Conservation (phyloP, 2,329 filamentous ascomycete species). For the Trichoderma citrinoviride region DNA sequence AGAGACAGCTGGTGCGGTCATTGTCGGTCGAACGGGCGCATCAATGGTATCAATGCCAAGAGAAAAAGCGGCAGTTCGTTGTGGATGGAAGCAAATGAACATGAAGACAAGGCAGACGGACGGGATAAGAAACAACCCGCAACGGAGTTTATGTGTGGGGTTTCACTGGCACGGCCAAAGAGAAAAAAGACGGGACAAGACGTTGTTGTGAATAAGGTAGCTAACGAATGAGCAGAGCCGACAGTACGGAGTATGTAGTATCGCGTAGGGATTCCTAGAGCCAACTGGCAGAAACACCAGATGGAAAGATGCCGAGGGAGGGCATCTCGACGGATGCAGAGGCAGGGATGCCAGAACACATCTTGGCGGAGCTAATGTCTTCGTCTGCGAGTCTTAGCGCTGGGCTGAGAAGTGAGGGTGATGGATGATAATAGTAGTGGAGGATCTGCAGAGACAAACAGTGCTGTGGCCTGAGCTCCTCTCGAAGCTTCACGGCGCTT, state of each 20-base stretch:
- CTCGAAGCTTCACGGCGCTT: neutral
- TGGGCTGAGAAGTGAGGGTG: neutral
- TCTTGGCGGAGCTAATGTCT: constrained; percentile 10
- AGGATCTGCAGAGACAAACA: constrained; percentile 1
- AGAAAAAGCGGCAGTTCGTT: constrained; percentile 12
- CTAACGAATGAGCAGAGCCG: neutral
- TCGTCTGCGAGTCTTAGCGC: constrained; percentile 6
- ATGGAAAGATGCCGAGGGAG: constrained; percentile 12
- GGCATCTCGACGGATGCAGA: neutral
- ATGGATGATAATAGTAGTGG: neutral
- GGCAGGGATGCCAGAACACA: neutral
- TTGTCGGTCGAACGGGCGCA: neutral
- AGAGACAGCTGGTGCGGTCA: neutral
- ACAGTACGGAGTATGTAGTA: too few species aligned
- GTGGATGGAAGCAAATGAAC: constrained; percentile 15
- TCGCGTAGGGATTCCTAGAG: neutral
- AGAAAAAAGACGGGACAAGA: neutral
- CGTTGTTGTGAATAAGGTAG: neutral
- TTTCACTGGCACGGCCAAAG: neutral
- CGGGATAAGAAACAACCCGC: neutral
- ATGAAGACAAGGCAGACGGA: neutral
- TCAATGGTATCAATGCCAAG: constrained; percentile 14
- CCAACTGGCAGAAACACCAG: neutral
- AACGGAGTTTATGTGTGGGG: constrained; percentile 3
- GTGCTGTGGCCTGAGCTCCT: neutral